Evolutionary conservation across 129 eudicot species (phyloP).

Genomic region (Oenanthe sinensis): DNA sequence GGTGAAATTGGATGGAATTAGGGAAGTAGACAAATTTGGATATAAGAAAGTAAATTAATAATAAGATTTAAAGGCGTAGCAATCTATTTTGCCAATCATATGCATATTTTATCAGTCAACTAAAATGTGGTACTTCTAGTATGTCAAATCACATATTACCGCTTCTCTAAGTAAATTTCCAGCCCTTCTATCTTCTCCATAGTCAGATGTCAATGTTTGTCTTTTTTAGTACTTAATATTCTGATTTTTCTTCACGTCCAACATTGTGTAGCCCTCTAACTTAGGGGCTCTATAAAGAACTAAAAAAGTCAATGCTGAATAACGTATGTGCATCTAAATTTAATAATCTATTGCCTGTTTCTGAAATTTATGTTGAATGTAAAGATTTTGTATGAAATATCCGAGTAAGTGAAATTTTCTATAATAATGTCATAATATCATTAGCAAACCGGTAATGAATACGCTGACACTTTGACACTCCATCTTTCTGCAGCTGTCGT

Average conservation of each 20-base stretch:
- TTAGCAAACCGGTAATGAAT: not conserved
- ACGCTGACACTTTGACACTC: not conserved
- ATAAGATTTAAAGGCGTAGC: not conserved
- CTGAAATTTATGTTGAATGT: not conserved
- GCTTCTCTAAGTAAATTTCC: not conserved
- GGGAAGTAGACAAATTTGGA: not conserved
- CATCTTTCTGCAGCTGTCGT: conserved; percentile 22
- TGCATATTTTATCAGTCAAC: not conserved
- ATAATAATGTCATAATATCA: not conserved
- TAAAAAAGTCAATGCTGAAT: not conserved
- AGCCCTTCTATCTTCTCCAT: not conserved
- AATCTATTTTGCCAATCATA: not conserved
- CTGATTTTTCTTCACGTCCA: not conserved
- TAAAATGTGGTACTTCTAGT: not conserved
- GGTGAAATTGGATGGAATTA: not conserved
- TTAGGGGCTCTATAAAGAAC: not conserved
- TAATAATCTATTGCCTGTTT: not conserved
- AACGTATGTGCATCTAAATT: not conserved
- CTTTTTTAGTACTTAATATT: not conserved
- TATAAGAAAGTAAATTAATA: not conserved
- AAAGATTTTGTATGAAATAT: not conserved
- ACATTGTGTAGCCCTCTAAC: not conserved
- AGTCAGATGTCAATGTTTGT: not conserved
- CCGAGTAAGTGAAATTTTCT: not conserved
- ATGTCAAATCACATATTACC: not conserved